phyloP scores from a whole-genome alignment of 306 rosid species.

The Cucurbita pepo region DNA sequence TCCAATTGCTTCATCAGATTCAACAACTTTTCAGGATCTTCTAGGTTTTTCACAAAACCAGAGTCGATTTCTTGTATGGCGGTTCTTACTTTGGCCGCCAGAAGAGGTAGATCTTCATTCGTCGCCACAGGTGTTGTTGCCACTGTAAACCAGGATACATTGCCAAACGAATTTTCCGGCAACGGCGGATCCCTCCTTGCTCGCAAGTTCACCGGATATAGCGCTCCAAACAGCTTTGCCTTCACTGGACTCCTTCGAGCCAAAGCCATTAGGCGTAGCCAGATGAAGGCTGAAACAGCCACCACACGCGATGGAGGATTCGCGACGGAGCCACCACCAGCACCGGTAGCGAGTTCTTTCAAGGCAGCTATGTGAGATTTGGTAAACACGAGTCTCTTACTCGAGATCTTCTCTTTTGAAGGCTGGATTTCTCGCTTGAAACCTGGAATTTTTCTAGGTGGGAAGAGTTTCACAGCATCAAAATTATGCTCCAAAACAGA shows the following conservation, averaged over 20 bases:
- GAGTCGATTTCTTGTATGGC: slow-evolving; percentile 1
- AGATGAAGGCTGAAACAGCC: slow-evolving; percentile 28
- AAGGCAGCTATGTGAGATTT: slow-evolving; percentile 1
- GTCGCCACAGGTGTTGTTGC: slow-evolving; percentile 2
- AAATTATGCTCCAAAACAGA: not conserved
- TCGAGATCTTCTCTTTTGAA: slow-evolving; percentile 2
- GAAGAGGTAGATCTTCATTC: not conserved
- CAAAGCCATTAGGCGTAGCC: slow-evolving; percentile 11
- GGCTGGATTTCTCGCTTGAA: not conserved
- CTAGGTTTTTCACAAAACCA: not conserved
- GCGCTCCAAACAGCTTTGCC: not conserved
- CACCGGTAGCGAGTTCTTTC: not conserved
- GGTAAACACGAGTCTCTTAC: slow-evolving; percentile 13
- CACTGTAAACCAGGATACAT: slow-evolving; percentile 4
- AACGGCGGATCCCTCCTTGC: slow-evolving; percentile 21
- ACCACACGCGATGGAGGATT: slow-evolving; percentile 22
- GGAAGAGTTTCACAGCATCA: slow-evolving; percentile 15
- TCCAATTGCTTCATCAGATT: not conserved
- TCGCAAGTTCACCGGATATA: slow-evolving; percentile 20
- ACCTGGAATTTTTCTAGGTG: slow-evolving; percentile 10
- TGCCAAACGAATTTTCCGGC: slow-evolving; percentile 17
- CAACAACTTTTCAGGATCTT: not conserved
- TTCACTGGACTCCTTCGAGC: not conserved
- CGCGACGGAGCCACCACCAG: not conserved
- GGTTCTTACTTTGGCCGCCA: slow-evolving; percentile 7